Evolutionary conservation across 2,329 filamentous ascomycete species (phyloP), one percentile per base, ranked within the genome.

Genomic region (Acephala macrosclerotiorum): DNA sequence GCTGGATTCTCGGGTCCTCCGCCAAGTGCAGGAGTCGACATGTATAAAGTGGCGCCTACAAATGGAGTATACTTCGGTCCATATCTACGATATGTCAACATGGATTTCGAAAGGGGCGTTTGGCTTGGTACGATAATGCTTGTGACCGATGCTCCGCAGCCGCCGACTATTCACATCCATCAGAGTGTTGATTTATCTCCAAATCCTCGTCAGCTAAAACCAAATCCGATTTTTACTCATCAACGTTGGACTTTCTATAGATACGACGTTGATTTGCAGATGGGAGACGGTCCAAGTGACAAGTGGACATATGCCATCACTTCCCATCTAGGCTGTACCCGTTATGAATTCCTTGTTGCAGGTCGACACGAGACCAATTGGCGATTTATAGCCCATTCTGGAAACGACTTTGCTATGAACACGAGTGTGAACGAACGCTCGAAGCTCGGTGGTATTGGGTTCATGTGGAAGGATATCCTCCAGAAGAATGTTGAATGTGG

Each of bases 291-390:
- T 29, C 86, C 88, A 35, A 91, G 93, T 0, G 87, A 89, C 70
- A 91, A 96, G 75, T 99, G 96, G 96, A 99, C 96, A 0, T 99
- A 99, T 76, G 96, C 96, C 1, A 94, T 99, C 60, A 99, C 96
- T 0, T 98, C 96, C 0, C 94, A 98, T 75, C 84, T 98, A 22
- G 96, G 96, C 38, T 99, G 96, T 80, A 98, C 96, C n/a, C 88
- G 96, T 29, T 99, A 98, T 78, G 96, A 99, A 75, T 99, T 99
- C 78, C 85, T 97, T 22, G 92, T 99, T 20, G 96, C 96, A 22
- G 95, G 95, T 7, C 90, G 93, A 65, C 84, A 93, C 70, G 96
- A 99, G 80, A 93, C 89, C 0, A 94, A 91, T 75, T 99, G 96
- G 96, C 90, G 95, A 26, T 98, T 98, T 77, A 91, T 98, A 72